Evolutionary conservation across 352 stramenopile species (phyloP).

Genomic region (Phytopythium oedochilum): DNA sequence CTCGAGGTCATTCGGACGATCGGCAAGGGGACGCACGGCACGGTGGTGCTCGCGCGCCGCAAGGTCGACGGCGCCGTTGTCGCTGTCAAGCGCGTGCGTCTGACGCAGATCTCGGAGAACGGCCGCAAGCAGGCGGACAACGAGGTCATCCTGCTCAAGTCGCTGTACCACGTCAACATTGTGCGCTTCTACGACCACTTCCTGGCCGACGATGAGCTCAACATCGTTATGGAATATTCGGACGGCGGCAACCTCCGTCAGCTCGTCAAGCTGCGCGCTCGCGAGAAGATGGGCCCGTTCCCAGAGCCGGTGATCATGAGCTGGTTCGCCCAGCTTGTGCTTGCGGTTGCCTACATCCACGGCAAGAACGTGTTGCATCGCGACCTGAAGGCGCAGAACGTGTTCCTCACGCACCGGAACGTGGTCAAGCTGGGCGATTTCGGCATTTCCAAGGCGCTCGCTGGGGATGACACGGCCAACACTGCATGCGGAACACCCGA

Average conservation of each 20-base stretch:
- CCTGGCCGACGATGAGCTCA: conserved; percentile 78
- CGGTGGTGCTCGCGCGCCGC: conserved; percentile 71
- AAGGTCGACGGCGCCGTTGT: conserved; percentile 78
- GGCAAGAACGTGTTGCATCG: conserved; percentile 87
- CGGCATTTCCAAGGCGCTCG: conserved; percentile 83
- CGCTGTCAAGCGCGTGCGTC: conserved; percentile 79
- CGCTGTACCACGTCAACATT: conserved; percentile 88
- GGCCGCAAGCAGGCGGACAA: conserved; percentile 85
- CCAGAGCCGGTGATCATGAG: conserved; percentile 82
- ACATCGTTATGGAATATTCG: conserved; percentile 89
- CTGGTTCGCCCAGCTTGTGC: conserved; percentile 84
- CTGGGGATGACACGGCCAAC: conserved; percentile 73
- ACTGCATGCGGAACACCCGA: conserved; percentile 83
- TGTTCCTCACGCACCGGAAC: conserved; percentile 85
- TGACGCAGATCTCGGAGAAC: conserved; percentile 78
- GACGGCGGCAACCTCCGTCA: conserved; percentile 82
- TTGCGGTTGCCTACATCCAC: conserved; percentile 86
- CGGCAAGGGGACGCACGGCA: conserved; percentile 83
- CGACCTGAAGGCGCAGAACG: conserved; percentile 86
- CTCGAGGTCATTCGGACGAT: conserved; percentile 85
- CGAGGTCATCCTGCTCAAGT: conserved; percentile 87
- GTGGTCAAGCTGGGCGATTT: conserved; percentile 88
- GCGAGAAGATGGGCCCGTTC: conserved; percentile 82
- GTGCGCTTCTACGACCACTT: conserved; percentile 90
- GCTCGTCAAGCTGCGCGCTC: conserved; percentile 70